These are phyloP conservation scores for Malassezia nana DNA, from an alignment of 1,284 basidiomycete species.

Conservation along the genomic window DNA sequence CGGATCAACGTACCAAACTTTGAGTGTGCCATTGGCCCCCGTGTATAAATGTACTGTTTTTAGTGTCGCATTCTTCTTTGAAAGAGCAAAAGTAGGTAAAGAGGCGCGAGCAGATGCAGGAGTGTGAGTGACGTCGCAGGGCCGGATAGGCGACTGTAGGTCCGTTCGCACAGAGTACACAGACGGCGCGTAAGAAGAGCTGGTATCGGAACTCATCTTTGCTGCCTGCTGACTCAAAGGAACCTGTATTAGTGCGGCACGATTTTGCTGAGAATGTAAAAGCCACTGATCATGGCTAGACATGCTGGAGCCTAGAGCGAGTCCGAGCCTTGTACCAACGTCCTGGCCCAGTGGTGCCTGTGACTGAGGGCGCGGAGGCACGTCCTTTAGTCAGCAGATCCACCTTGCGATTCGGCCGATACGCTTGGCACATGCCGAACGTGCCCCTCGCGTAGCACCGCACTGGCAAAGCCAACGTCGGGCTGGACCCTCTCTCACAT, in stretches of 20 bases:
- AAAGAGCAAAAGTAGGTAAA: too few species aligned
- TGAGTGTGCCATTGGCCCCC: slow-evolving; percentile 11
- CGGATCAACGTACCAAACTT: slow-evolving; percentile 7
- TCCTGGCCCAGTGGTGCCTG: too few species aligned
- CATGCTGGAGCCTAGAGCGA: neutral
- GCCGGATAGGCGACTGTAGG: neutral
- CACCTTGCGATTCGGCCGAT: neutral
- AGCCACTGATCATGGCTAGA: slow-evolving; percentile 6
- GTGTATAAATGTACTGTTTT: slow-evolving; percentile 15
- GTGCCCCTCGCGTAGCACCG: neutral
- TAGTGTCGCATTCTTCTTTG: too few species aligned
- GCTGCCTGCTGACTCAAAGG: neutral
- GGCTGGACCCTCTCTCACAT: neutral
- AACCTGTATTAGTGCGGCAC: neutral
- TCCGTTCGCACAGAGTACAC: neutral
- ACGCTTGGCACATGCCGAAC: neutral
- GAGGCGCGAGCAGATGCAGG: neutral
- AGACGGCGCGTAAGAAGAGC: slow-evolving; percentile 1
- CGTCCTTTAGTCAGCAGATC: neutral
- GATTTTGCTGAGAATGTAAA: neutral
- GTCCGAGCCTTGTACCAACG: neutral
- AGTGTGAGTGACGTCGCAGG: neutral
- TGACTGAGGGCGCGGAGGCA: too few species aligned
- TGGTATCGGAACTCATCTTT: neutral
- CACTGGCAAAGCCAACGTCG: too few species aligned